These are phyloP conservation scores for Mimosa pudica DNA, from an alignment of 306 rosid genomes.

Conservation along the genomic window DNA sequence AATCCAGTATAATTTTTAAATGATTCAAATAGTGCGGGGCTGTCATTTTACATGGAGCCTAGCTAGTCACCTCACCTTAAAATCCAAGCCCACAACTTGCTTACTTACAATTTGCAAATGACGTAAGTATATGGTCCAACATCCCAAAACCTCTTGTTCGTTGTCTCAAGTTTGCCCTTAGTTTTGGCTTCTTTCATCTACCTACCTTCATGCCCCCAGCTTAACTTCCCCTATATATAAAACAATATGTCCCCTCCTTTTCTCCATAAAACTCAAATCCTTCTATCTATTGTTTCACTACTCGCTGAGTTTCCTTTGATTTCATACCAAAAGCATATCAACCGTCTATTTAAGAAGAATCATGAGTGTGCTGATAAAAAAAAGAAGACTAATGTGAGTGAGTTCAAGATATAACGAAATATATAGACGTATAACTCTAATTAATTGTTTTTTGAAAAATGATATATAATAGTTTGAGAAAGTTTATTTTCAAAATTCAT, in stretches of 20 bases:
- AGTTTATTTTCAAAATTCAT: too few species aligned
- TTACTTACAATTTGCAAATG: background rate
- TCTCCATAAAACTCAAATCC: background rate
- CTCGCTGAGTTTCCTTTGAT: background rate
- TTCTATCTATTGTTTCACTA: background rate
- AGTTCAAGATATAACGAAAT: too few species aligned
- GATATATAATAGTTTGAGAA: too few species aligned
- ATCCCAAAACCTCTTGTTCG: background rate
- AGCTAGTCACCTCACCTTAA: background rate
- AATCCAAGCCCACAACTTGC: background rate
- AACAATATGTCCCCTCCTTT: background rate
- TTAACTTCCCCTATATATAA: background rate
- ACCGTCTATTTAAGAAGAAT: background rate
- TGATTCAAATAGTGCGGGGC: background rate
- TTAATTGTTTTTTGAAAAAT: too few species aligned
- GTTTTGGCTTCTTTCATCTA: background rate
- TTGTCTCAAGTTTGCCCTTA: slow-evolving; percentile 3
- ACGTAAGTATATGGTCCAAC: background rate
- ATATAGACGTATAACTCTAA: too few species aligned
- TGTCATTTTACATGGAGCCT: background rate
- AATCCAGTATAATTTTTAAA: background rate
- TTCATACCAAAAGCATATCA: background rate
- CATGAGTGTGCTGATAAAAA: background rate
- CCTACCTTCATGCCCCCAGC: background rate
- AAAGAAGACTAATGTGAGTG: too few species aligned